A percentile compares a stretch with the other conserved stretches of the same genome.
These are phyloP conservation scores for Rostrohypoxylon terebratum DNA, from an alignment of 495 filamentous ascomycete species.

Conservation along the genomic window DNA sequence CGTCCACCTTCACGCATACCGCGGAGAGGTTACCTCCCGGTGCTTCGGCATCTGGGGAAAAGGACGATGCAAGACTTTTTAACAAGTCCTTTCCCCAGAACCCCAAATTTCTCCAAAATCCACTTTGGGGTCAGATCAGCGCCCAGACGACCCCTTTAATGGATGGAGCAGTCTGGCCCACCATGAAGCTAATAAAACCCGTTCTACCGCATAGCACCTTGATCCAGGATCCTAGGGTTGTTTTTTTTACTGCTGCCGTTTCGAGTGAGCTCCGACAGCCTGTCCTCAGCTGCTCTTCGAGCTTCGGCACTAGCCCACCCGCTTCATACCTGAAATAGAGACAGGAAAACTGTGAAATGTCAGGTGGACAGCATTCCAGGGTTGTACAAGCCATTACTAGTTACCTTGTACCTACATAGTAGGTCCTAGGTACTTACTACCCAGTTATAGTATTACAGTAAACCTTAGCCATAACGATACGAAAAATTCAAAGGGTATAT, in stretches of 20 bases:
- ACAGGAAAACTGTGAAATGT: slow-evolving; percentile 25
- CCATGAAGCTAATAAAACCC: slow-evolving; percentile 35
- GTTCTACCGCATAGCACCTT: slow-evolving; percentile 46
- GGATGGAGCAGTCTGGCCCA: slow-evolving; percentile 42
- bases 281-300: slow-evolving; percentile 14
- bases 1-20: slow-evolving; percentile 39
- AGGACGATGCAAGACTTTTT: slow-evolving; percentile 19
- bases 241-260: slow-evolving; percentile 31
- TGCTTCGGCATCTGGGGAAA: slow-evolving; percentile 47
- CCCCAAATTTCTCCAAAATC: slow-evolving; percentile 43
- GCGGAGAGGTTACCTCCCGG: slow-evolving; percentile 39
- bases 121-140: slow-evolving; percentile 43
- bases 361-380: slow-evolving; percentile 24
- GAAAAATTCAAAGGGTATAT: too few species aligned
- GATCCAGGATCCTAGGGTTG: slow-evolving; percentile 21
- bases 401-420: background rate
- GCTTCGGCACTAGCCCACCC: slow-evolving; percentile 37
- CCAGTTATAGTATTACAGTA: too few species aligned
- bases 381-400: slow-evolving; percentile 1
- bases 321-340: slow-evolving; percentile 20
- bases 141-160: slow-evolving; percentile 33
- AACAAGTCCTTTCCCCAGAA: slow-evolving; percentile 38
- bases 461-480: too few species aligned
- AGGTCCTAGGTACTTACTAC: too few species aligned
- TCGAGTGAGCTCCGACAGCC: slow-evolving; percentile 33